These are phyloP conservation scores for Tuber aestivum DNA, from an alignment of 495 filamentous ascomycete genomes.

Conservation along the genomic window DNA sequence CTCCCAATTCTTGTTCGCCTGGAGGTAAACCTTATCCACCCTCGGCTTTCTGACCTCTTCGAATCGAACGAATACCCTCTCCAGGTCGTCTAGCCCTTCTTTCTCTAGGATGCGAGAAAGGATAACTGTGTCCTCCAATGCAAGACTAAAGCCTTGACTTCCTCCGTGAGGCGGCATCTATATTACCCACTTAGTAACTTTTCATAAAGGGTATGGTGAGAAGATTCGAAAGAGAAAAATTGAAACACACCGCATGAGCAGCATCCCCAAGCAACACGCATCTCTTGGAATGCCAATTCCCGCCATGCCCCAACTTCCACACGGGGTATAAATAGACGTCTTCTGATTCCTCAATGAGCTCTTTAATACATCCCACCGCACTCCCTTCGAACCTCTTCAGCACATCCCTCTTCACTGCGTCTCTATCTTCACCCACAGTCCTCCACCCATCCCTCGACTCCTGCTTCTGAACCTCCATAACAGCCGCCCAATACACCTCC, in stretches of 20 bases:
- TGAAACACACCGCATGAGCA: slow-evolving; percentile 54
- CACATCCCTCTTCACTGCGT: slow-evolving; percentile 45
- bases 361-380: slow-evolving; percentile 48
- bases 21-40: slow-evolving; percentile 52
- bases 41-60: slow-evolving; percentile 49
- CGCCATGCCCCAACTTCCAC: slow-evolving; percentile 51
- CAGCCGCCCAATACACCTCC: slow-evolving; percentile 53
- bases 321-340: slow-evolving; percentile 60
- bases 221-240: not conserved
- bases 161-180: slow-evolving; percentile 58
- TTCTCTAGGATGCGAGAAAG: slow-evolving; percentile 50
- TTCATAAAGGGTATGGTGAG: not conserved
- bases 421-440: slow-evolving; percentile 44
- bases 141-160: slow-evolving; percentile 53
- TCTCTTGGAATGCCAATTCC: slow-evolving; percentile 50
- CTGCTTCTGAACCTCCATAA: slow-evolving; percentile 51
- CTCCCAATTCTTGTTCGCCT: slow-evolving; percentile 48
- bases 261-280: slow-evolving; percentile 55
- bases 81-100: slow-evolving; percentile 38
- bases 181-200: slow-evolving; percentile 4
- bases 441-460: slow-evolving; percentile 51
- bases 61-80: slow-evolving; percentile 51
- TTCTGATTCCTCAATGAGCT: slow-evolving; percentile 48
- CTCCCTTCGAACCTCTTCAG: slow-evolving; percentile 37
- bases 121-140: slow-evolving; percentile 57